A percentile compares a stretch with the other conserved stretches of the same genome.
These are phyloP conservation scores for Tylopilus subfusipes DNA, from an alignment of 768 basidiomycete genomes.

Conservation along the genomic window DNA sequence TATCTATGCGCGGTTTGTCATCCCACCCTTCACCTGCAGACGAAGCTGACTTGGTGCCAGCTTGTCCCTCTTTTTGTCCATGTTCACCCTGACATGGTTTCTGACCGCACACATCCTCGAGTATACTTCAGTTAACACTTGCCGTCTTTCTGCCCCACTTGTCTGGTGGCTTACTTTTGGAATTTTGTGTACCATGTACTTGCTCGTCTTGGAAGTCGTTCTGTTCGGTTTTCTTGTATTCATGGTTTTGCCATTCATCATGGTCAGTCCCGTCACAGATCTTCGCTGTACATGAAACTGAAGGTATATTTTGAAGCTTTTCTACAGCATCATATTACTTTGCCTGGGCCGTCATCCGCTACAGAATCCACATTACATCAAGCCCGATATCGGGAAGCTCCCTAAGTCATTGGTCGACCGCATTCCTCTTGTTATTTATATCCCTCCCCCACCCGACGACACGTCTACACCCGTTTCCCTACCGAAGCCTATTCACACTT, in stretches of 20 bases:
- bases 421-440: constrained; percentile 83
- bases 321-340: constrained; percentile 76
- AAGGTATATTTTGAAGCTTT: constrained; percentile 42
- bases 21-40: background rate
- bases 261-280: constrained; percentile 47
- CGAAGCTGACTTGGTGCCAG: constrained; percentile 29
- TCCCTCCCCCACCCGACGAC: constrained; percentile 68
- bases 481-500: constrained; percentile 51
- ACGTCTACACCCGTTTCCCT: constrained; percentile 36
- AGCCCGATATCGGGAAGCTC: constrained; percentile 75
- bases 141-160: constrained; percentile 71
- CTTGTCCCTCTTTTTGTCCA: constrained; percentile 59
- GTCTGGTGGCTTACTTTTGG: constrained; percentile 86
- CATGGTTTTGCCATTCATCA: constrained; percentile 72
- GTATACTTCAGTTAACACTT: constrained; percentile 72
- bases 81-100: constrained; percentile 80
- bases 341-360: constrained; percentile 79
- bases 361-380: constrained; percentile 68
- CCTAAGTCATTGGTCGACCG: constrained; percentile 67
- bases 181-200: constrained; percentile 74
- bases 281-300: constrained; percentile 1
- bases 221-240: constrained; percentile 75
- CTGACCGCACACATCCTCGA: constrained; percentile 74
- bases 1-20: constrained; percentile 29
- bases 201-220: constrained; percentile 70